Conservation (phyloP, 805 yeast genomes). For the Debaryomyces hansenii region DNA sequence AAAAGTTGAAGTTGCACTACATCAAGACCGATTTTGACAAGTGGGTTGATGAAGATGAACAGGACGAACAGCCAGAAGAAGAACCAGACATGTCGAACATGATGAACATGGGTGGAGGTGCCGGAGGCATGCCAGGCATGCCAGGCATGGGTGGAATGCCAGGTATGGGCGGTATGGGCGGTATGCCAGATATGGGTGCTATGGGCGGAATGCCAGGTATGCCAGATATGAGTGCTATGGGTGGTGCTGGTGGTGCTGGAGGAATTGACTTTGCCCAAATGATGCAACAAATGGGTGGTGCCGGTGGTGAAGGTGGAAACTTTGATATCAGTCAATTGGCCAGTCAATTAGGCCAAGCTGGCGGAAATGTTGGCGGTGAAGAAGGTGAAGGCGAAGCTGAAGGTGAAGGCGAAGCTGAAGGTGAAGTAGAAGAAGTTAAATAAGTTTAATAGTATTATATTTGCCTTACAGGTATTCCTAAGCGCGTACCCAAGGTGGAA, state of each 20-base stretch:
- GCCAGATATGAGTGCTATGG: conserved; percentile 26
- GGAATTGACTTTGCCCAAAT: conserved; percentile 23
- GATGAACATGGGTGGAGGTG: conserved; percentile 25
- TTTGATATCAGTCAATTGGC: conserved; percentile 41
- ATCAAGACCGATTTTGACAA: conserved; percentile 94
- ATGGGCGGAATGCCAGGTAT: conserved; percentile 27
- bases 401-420: conserved; percentile 16
- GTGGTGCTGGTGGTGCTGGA: conserved; percentile 26
- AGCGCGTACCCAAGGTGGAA: too few species aligned
- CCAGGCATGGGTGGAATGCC: conserved; percentile 29
- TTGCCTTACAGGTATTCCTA: neutral
- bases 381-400: conserved; percentile 15
- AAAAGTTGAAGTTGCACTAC: conserved; percentile 73
- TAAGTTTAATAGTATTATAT: conserved; percentile 2
- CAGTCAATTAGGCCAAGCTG: conserved; percentile 45
- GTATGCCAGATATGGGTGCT: conserved; percentile 27
- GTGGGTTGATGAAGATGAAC: conserved; percentile 99
- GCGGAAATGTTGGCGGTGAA: conserved; percentile 22
- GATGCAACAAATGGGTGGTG: conserved; percentile 41
- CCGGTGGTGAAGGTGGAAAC: conserved; percentile 29
- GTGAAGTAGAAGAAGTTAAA: conserved; percentile 16
- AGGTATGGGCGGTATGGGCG: conserved; percentile 26
- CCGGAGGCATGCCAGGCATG: conserved; percentile 16
- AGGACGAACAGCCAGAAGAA: conserved; percentile 63
- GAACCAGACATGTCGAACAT: conserved; percentile 34